Evolutionary conservation across 306 rosid genomes (phyloP).

Genomic region (Crotalaria pallida): DNA sequence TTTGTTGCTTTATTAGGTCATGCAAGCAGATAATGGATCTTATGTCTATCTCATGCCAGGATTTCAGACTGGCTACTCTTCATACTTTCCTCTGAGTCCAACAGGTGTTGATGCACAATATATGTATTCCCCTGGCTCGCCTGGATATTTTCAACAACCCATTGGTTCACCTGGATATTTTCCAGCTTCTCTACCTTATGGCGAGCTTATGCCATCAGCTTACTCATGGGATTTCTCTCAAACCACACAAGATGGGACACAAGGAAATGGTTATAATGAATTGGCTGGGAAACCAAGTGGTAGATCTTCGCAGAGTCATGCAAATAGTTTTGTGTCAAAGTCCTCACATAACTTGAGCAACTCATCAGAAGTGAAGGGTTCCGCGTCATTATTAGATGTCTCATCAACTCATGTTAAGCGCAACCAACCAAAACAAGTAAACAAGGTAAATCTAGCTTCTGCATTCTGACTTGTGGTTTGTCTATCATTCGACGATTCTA

Average conservation of each 20-base stretch:
- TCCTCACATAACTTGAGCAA: conserved; percentile 32
- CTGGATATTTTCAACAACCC: conserved; percentile 46
- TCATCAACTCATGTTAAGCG: conserved; percentile 40
- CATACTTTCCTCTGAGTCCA: conserved; percentile 44
- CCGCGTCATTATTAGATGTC: conserved; percentile 32
- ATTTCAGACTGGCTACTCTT: conserved; percentile 51
- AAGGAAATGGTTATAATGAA: conserved; percentile 37
- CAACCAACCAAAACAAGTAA: conserved; percentile 48
- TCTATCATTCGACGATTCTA: conserved; percentile 19
- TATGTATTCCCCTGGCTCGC: conserved; percentile 52
- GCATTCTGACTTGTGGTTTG: neutral
- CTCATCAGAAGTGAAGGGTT: conserved; percentile 27
- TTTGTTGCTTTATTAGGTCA: conserved; percentile 53
- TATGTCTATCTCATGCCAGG: conserved; percentile 74
- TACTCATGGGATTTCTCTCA: conserved; percentile 48
- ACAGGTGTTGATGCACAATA: conserved; percentile 57
- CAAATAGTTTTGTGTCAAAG: conserved; percentile 30
- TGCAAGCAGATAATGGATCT: conserved; percentile 86
- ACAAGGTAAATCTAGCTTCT: conserved; percentile 41
- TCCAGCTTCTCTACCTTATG: conserved; percentile 39
- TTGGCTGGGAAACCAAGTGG: conserved; percentile 35
- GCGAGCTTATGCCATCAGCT: conserved; percentile 44
- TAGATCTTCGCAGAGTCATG: conserved; percentile 41
- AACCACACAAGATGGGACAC: conserved; percentile 39
- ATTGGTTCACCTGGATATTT: conserved; percentile 48